phyloP scores from a whole-genome alignment of 2,329 filamentous ascomycete genomes.

The Sporothrix pseudoabietina region DNA sequence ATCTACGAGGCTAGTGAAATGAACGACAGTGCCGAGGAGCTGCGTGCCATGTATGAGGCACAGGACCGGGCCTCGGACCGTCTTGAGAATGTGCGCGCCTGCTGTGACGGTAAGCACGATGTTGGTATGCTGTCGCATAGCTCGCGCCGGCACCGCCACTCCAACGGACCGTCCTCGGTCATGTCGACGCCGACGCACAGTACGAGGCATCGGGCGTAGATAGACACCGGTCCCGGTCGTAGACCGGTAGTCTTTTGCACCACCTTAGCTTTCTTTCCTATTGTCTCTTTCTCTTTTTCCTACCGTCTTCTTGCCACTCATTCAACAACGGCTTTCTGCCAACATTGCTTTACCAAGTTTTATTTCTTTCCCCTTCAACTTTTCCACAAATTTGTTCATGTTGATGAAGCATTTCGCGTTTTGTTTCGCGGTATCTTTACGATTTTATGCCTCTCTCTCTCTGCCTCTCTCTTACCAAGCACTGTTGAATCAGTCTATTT shows the following conservation, averaged over 20 bases:
- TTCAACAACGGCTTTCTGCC: conserved; percentile 12
- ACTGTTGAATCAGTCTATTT: background rate
- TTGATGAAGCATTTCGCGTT: conserved; percentile 23
- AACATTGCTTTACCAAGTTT: background rate
- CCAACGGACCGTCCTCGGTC: conserved; percentile 25
- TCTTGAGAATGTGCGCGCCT: conserved; percentile 93
- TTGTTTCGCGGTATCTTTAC: conserved; percentile 24
- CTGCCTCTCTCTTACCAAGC: background rate
- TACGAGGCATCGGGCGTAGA: conserved; percentile 30
- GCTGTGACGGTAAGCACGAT: conserved; percentile 90
- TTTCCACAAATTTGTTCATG: conserved; percentile 1
- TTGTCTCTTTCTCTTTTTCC: conserved; percentile 13
- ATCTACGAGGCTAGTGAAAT: conserved; percentile 60
- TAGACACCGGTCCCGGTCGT: too few relatives aligned
- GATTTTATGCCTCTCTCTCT: conserved; percentile 30
- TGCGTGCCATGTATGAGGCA: conserved; percentile 75
- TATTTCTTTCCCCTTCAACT: background rate
- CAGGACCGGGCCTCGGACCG: conserved; percentile 76
- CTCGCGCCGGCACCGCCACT: conserved; percentile 36
- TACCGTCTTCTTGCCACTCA: background rate
- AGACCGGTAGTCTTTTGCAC: background rate
- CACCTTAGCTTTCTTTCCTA: background rate
- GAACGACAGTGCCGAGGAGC: conserved; percentile 79
- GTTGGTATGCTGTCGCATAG: conserved; percentile 58
- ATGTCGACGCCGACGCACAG: conserved; percentile 33